Evolutionary conservation across 2,329 filamentous ascomycete species (phyloP).

Genomic region (Beauveria caledonica): DNA sequence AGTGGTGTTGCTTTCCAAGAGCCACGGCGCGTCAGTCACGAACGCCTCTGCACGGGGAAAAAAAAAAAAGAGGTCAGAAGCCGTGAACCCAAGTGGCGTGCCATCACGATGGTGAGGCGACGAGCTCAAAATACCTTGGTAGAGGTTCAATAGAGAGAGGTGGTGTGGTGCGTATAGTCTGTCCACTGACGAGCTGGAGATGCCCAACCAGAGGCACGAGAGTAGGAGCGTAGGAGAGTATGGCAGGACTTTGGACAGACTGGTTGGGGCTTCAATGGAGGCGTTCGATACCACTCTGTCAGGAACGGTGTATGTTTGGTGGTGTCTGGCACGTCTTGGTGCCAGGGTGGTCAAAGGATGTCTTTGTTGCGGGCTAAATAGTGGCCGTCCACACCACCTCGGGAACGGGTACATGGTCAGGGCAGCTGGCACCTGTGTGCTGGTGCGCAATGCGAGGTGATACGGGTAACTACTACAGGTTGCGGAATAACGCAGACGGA

Average conservation of each 20-base stretch:
- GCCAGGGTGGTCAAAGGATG: neutral
- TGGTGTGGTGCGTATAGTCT: neutral
- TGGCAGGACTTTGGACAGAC: neutral
- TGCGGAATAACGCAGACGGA: neutral
- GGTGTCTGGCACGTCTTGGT: neutral
- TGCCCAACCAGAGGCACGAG: constrained; percentile 1
- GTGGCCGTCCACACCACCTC: neutral
- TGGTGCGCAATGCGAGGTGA: constrained; percentile 4
- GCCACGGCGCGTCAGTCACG: constrained; percentile 4
- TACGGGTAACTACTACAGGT: constrained; percentile 3
- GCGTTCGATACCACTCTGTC: constrained; percentile 9
- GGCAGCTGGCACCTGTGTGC: neutral
- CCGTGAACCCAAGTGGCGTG: neutral
- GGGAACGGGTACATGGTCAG: constrained; percentile 1
- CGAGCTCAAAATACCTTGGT: neutral
- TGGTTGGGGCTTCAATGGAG: neutral
- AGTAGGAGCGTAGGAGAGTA: neutral
- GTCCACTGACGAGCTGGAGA: neutral
- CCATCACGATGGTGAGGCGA: neutral
- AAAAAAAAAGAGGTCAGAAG: neutral
- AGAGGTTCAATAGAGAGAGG: neutral
- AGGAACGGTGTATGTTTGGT: neutral
- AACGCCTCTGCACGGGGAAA: constrained; percentile 1
- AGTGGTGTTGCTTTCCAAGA: neutral
- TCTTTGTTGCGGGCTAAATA: neutral